Percentiles rank a stretch among this genome's conserved stretches.
These are phyloP conservation scores for Pterocarpus santalinus DNA, from an alignment of 306 rosid genomes.

Conservation along the genomic window DNA sequence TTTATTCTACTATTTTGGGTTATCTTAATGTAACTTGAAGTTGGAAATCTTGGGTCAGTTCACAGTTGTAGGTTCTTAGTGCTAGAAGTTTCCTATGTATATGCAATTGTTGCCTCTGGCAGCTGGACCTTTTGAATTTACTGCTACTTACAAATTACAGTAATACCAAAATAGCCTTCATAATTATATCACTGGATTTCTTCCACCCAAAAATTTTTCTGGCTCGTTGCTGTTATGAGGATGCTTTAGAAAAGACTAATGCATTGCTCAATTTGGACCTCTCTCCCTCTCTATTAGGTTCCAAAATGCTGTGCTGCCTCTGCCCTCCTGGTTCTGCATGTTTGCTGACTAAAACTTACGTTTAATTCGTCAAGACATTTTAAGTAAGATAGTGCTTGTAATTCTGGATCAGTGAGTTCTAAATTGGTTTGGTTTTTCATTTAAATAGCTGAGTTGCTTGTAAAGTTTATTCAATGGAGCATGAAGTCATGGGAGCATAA, in stretches of 20 bases:
- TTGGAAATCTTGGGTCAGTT: slow-evolving; percentile 18
- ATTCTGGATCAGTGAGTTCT: slow-evolving; percentile 44
- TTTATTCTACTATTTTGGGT: slow-evolving; percentile 11
- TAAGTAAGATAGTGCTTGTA: slow-evolving; percentile 14
- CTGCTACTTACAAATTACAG: background rate
- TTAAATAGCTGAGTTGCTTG: slow-evolving; percentile 35
- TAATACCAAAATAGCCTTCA: background rate
- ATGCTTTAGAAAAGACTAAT: background rate
- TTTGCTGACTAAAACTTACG: slow-evolving; percentile 10
- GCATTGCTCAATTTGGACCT: slow-evolving; percentile 21
- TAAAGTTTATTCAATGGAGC: slow-evolving; percentile 38
- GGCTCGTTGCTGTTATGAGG: slow-evolving; percentile 1
- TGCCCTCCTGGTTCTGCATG: slow-evolving; percentile 10
- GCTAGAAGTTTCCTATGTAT: background rate
- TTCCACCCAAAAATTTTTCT: slow-evolving; percentile 1
- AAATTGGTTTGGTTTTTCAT: slow-evolving; percentile 34
- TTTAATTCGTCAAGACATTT: slow-evolving; percentile 11
- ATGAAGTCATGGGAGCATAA: slow-evolving; percentile 10
- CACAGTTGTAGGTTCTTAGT: slow-evolving; percentile 1
- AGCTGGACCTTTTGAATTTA: slow-evolving; percentile 11
- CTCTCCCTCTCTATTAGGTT: background rate
- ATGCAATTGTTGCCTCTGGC: slow-evolving; percentile 15
- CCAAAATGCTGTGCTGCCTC: slow-evolving; percentile 1
- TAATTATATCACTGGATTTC: slow-evolving; percentile 22
- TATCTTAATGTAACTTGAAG: slow-evolving; percentile 30